Conservation (phyloP, 2,329 filamentous ascomycete species). For the Pochonia chlamydosporia region DNA sequence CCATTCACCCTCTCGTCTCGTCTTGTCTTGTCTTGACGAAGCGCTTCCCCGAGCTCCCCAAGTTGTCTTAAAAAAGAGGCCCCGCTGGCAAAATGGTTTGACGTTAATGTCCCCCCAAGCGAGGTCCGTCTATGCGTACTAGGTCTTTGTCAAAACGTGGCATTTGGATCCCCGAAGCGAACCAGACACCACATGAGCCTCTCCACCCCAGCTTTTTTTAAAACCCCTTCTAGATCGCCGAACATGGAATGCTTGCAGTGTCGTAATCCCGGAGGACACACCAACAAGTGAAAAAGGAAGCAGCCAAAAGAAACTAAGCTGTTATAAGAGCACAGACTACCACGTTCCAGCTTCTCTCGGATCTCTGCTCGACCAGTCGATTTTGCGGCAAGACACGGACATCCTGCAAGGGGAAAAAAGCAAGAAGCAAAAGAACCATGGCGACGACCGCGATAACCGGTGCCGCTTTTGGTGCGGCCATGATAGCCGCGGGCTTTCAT, state of each 20-base stretch:
- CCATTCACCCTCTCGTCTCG: no score
- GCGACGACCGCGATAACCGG: slow-evolving; percentile 34
- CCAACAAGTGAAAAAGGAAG: not conserved
- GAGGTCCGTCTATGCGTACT: no score
- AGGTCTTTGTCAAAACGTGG: no score
- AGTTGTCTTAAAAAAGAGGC: no score
- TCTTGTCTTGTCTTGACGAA: no score
- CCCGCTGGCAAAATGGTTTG: not conserved
- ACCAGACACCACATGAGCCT: not conserved
- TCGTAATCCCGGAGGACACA: no score
- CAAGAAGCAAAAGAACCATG: not conserved
- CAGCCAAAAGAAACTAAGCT: no score
- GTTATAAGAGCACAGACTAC: no score
- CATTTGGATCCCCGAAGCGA: not conserved
- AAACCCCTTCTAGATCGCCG: not conserved
- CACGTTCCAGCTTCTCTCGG: no score
- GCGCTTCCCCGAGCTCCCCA: no score
- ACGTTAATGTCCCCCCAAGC: no score
- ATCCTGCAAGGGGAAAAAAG: not conserved
- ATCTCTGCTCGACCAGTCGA: no score
- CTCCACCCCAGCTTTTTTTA: not conserved
- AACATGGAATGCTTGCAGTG: not conserved
- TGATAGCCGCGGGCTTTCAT: slow-evolving; percentile 55
- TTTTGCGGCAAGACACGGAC: not conserved
- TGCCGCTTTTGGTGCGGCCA: slow-evolving; percentile 54